Evolutionary conservation across 108 stramenopile genomes (phyloP).

Genomic region (Epithemia pelagica): DNA sequence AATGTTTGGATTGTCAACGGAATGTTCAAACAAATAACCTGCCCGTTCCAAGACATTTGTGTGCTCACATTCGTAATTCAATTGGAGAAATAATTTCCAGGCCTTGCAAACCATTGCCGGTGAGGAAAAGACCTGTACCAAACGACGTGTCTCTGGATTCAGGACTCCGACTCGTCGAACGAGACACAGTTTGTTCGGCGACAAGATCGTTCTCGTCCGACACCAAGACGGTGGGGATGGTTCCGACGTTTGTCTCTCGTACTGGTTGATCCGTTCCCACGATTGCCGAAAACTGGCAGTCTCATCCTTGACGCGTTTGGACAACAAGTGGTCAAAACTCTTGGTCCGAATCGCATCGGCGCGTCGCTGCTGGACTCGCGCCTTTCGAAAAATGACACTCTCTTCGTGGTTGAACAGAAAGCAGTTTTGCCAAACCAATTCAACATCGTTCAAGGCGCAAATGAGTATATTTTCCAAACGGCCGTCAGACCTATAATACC

Average conservation of each 20-base stretch:
- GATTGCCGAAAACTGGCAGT: conserved; percentile 14
- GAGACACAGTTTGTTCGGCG: not conserved
- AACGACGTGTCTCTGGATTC: conserved; percentile 53
- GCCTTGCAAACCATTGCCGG: conserved; percentile 38
- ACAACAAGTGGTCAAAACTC: conserved; percentile 33
- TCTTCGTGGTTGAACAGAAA: conserved; percentile 57
- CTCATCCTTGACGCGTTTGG: conserved; percentile 24
- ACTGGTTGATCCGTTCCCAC: conserved; percentile 5
- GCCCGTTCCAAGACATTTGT: no score
- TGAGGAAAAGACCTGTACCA: conserved; percentile 68
- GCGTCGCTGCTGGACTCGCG: conserved; percentile 46
- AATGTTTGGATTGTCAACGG: no score
- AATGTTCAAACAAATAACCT: no score
- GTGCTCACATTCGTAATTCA: conserved; percentile 59
- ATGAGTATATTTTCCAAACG: conserved; percentile 33
- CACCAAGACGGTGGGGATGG: no score
- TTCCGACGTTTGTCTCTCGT: no score
- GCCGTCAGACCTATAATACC: conserved; percentile 25
- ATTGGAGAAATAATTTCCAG: conserved; percentile 22
- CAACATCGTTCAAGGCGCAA: conserved; percentile 48
- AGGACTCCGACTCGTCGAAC: conserved; percentile 50
- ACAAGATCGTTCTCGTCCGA: conserved; percentile 23
- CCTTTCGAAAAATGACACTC: conserved; percentile 57
- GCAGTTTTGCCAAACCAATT: conserved; percentile 79
- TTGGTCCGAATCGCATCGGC: conserved; percentile 27